phyloP scores from a whole-genome alignment of 1,284 basidiomycete genomes.

The Pascua guehoae region DNA sequence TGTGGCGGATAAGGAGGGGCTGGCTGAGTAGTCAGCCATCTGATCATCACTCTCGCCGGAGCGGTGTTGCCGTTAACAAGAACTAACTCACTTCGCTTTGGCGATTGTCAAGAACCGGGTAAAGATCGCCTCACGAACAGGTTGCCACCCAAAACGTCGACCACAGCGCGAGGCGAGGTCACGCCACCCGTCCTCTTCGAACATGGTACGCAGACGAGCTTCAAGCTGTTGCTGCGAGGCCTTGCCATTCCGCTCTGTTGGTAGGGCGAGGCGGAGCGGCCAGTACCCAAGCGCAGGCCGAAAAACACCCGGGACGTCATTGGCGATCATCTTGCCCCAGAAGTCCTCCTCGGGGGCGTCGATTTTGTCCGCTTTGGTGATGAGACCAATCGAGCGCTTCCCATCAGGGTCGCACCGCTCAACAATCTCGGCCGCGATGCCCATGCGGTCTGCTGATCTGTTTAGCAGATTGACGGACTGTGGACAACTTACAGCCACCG shows the following conservation, averaged over 20 bases:
- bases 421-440: conserved; percentile 12
- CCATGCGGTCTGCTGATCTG: conserved; percentile 15
- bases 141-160: conserved; percentile 10
- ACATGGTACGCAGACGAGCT: conserved; percentile 4
- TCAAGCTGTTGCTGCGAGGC: too few species aligned
- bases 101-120: conserved; percentile 1
- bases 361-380: conserved; percentile 29
- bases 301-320: too few species aligned
- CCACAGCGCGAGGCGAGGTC: conserved; percentile 3
- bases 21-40: too few species aligned
- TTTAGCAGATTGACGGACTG: background rate
- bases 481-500: conserved; percentile 15
- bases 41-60: too few species aligned
- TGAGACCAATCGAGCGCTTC: conserved; percentile 18
- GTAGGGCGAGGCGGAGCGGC: too few species aligned
- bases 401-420: conserved; percentile 15
- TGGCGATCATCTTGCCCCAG: conserved; percentile 10
- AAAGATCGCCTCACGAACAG: background rate
- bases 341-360: background rate
- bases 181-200: conserved; percentile 12
- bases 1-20: too few species aligned
- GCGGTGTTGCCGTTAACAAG: too few species aligned
- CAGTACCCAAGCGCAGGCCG: too few species aligned
- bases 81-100: conserved; percentile 7
- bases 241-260: too few species aligned